Conservation (phyloP, 202 grass and related monocot species). For the Zizania palustris region DNA sequence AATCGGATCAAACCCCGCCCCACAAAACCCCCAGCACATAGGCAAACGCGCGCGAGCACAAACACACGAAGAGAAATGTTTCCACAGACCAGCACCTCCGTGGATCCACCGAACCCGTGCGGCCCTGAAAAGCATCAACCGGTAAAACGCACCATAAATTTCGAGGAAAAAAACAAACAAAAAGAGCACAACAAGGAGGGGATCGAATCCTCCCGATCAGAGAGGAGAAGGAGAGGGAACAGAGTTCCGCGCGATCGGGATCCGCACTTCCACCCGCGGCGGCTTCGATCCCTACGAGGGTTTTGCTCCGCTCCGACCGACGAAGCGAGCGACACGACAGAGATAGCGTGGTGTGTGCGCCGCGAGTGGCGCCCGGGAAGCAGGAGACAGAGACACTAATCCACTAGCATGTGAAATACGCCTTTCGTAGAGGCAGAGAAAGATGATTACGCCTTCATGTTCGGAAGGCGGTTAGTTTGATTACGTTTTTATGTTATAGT, state of each 20-base stretch:
- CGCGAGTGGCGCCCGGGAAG: slow-evolving; percentile 18
- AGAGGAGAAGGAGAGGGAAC: neutral
- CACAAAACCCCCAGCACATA: slow-evolving; percentile 20
- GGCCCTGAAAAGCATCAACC: slow-evolving; percentile 29
- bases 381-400: neutral
- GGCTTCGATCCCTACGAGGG: slow-evolving; percentile 22
- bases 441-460: neutral
- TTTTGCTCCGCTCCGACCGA: slow-evolving; percentile 34
- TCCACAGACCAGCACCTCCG: neutral
- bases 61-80: neutral
- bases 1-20: slow-evolving; percentile 34
- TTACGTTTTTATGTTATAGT: neutral
- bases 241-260: neutral
- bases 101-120: neutral
- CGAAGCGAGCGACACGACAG: slow-evolving; percentile 15
- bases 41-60: neutral
- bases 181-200: neutral
- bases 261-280: neutral
- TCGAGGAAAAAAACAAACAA: neutral
- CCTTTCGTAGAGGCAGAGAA: neutral
- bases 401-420: neutral
- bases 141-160: slow-evolving; percentile 30
- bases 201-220: neutral
- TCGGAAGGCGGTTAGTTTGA: accelerated
- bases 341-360: slow-evolving; percentile 24